phyloP scores from a whole-genome alignment of 192 early-diverging fungal genomes.

The Dissophora globulifera region DNA sequence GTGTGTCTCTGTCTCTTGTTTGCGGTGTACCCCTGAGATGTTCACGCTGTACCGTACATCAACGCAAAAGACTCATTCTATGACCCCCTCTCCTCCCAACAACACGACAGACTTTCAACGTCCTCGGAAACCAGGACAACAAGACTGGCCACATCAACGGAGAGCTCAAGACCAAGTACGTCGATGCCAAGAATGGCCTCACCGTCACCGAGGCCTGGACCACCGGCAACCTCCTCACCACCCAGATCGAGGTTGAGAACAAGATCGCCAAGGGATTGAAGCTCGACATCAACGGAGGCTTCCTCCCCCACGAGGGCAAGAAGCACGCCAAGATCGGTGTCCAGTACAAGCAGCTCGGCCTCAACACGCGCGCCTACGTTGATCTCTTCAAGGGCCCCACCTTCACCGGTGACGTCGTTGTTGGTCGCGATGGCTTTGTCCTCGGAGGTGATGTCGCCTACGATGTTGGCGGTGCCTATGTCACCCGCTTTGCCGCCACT shows the following conservation, averaged over 20 bases:
- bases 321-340: slow-evolving; percentile 85
- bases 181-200: slow-evolving; percentile 92
- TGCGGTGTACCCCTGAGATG: not conserved
- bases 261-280: slow-evolving; percentile 96
- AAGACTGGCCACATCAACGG: slow-evolving; percentile 94
- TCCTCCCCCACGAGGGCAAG: slow-evolving; percentile 85
- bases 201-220: slow-evolving; percentile 98
- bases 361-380: slow-evolving; percentile 88
- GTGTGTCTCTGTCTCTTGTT: slow-evolving; percentile 50
- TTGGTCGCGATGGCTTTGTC: slow-evolving; percentile 90
- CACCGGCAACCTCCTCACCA: slow-evolving; percentile 91
- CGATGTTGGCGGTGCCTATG: slow-evolving; percentile 88
- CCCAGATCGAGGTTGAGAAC: slow-evolving; percentile 94
- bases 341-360: slow-evolving; percentile 95
- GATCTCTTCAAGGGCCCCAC: slow-evolving; percentile 97
- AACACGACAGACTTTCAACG: slow-evolving; percentile 88
- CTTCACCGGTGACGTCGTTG: slow-evolving; percentile 87
- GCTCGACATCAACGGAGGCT: slow-evolving; percentile 86
- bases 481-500: slow-evolving; percentile 88
- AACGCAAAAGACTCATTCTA: not conserved
- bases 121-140: slow-evolving; percentile 92
- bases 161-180: slow-evolving; percentile 98
- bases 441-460: slow-evolving; percentile 95
- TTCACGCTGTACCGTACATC: no score
- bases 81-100: not conserved